Conservation (phyloP, 805 yeast genomes). For the Suhomyces sp. region DNA sequence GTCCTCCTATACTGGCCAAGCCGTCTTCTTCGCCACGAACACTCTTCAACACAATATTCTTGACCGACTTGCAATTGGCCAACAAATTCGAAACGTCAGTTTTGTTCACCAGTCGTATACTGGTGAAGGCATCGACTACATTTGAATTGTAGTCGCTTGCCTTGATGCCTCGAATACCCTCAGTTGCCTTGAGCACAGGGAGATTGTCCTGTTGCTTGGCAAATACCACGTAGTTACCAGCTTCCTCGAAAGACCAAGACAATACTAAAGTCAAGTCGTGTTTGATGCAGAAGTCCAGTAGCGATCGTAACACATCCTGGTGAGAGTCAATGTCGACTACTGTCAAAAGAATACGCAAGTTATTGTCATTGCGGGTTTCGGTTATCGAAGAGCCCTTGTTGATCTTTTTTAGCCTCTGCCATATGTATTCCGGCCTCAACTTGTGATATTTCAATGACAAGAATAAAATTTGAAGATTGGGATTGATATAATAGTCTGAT, state of each 20-base stretch:
- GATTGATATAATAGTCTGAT: constrained; percentile 61
- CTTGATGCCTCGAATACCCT: constrained; percentile 41
- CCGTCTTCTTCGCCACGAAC: constrained; percentile 15
- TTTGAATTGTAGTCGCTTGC: constrained; percentile 45
- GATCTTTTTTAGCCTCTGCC: constrained; percentile 48
- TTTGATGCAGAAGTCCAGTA: constrained; percentile 47
- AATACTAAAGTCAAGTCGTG: constrained; percentile 49
- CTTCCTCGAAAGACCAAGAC: constrained; percentile 53
- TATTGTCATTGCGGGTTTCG: constrained; percentile 37
- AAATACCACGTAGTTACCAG: constrained; percentile 41
- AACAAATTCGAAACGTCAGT: constrained; percentile 52
- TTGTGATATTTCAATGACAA: constrained; percentile 71
- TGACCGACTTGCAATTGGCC: constrained; percentile 47
- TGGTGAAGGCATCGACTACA: constrained; percentile 45
- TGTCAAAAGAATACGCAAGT: constrained; percentile 53
- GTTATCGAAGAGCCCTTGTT: constrained; percentile 30
- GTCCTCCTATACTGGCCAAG: constrained; percentile 41
- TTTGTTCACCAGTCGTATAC: constrained; percentile 48
- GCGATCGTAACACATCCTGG: constrained; percentile 45
- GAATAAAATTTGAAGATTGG: constrained; percentile 56
- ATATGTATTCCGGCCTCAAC: constrained; percentile 71
- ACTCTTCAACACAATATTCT: constrained; percentile 35
- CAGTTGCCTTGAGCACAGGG: constrained; percentile 21
- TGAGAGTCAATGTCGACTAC: constrained; percentile 66
- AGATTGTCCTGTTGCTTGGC: constrained; percentile 37